A percentile compares a stretch with the other conserved stretches of the same genome.
phyloP scores from a whole-genome alignment of 2,329 filamentous ascomycete species.

The Colletotrichum theobromicola region DNA sequence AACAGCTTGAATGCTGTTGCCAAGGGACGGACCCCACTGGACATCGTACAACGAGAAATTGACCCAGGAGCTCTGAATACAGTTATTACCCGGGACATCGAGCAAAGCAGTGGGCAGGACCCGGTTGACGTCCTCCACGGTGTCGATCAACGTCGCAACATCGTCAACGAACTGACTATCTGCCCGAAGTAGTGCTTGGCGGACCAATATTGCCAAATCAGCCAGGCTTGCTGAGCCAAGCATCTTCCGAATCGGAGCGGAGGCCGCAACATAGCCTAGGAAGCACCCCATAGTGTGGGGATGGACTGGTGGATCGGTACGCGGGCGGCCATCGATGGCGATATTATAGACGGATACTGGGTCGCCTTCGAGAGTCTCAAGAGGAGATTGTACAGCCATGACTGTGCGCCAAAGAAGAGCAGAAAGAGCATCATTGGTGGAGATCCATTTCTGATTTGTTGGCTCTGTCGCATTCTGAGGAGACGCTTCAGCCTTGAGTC shows the following conservation, averaged over 20 bases:
- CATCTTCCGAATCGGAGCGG: neutral
- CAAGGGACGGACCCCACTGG: neutral
- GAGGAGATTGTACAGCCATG: slow-evolving; percentile 1
- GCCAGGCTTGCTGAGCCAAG: neutral
- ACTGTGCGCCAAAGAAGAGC: slow-evolving; percentile 10
- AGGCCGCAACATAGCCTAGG: neutral
- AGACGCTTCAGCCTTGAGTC: neutral
- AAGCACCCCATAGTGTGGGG: slow-evolving; percentile 1
- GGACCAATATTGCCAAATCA: neutral
- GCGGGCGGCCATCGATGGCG: neutral
- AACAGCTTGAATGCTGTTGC: neutral
- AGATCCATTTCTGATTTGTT: neutral
- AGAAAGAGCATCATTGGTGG: slow-evolving; percentile 2
- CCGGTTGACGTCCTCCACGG: neutral
- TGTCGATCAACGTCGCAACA: neutral
- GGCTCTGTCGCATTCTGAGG: neutral
- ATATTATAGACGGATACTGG: neutral
- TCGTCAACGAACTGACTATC: neutral
- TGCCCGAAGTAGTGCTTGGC: neutral
- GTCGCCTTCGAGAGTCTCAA: slow-evolving; percentile 3
- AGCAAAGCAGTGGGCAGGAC: neutral
- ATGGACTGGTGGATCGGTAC: slow-evolving; percentile 2
- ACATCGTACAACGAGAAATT: slow-evolving; percentile 1
- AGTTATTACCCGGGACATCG: neutral
- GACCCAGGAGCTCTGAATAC: neutral